Evolutionary conservation across 805 yeast species (phyloP).

Genomic region (Metschnikowia anglica): DNA sequence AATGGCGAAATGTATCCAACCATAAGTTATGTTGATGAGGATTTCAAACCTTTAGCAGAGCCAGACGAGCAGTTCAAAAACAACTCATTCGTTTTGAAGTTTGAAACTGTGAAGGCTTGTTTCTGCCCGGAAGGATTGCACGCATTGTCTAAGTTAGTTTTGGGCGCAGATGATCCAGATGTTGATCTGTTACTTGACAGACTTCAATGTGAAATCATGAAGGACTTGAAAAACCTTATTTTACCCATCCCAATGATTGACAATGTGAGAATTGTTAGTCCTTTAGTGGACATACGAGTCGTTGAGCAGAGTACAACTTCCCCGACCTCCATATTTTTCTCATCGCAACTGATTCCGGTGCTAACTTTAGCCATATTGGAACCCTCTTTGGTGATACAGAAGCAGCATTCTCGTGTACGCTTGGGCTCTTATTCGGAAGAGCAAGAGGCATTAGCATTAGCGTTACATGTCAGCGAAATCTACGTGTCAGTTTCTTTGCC

Average conservation of each 20-base stretch:
- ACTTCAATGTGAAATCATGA: slow-evolving; percentile 60
- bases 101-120: slow-evolving; percentile 50
- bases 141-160: slow-evolving; percentile 37
- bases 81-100: slow-evolving; percentile 53
- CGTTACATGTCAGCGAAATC: slow-evolving; percentile 33
- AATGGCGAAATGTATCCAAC: slow-evolving; percentile 25
- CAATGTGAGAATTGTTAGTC: slow-evolving; percentile 50
- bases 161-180: slow-evolving; percentile 35
- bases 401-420: slow-evolving; percentile 16
- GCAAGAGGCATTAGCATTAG: slow-evolving; percentile 22
- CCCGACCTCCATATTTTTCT: slow-evolving; percentile 26
- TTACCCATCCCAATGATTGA: slow-evolving; percentile 33
- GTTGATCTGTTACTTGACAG: slow-evolving; percentile 57
- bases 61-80: slow-evolving; percentile 46
- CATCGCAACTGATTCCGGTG: slow-evolving; percentile 27
- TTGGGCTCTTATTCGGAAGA: slow-evolving; percentile 11
- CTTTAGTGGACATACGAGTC: slow-evolving; percentile 40
- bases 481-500: slow-evolving; percentile 28
- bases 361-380: slow-evolving; percentile 32
- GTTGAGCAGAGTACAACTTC: slow-evolving; percentile 30
- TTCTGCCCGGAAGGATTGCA: slow-evolving; percentile 47
- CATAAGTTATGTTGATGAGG: slow-evolving; percentile 29
- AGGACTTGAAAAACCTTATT: slow-evolving; percentile 38
- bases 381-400: slow-evolving; percentile 35
- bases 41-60: slow-evolving; percentile 31